Conservation (phyloP, 805 yeast genomes). For the Zygotorulaspora chibaensis region DNA sequence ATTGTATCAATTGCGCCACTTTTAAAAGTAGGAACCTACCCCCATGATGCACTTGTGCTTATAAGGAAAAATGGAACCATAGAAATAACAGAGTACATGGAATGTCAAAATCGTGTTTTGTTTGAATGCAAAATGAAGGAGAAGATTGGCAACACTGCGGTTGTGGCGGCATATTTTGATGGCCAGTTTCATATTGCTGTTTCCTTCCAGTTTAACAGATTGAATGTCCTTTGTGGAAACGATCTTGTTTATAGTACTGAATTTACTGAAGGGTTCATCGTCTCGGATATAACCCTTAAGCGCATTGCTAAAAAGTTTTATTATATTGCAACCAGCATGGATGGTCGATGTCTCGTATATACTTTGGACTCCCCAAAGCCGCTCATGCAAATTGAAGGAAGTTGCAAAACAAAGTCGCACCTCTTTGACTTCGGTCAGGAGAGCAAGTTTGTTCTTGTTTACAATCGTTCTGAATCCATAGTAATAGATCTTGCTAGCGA, state of each 20-base stretch:
- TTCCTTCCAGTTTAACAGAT: conserved; percentile 1
- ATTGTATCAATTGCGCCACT: background rate
- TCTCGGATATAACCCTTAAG: conserved; percentile 5
- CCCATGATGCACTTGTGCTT: background rate
- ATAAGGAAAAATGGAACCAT: conserved; percentile 5
- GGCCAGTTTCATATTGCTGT: conserved; percentile 1
- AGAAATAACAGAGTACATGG: background rate
- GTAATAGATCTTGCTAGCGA: conserved; percentile 1
- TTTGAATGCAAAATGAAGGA: background rate
- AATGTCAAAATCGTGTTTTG: background rate
- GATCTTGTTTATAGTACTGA: background rate
- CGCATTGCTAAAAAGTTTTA: background rate
- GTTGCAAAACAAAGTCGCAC: background rate
- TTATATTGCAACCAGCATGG: conserved; percentile 5
- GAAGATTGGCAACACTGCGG: background rate
- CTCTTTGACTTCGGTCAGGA: conserved; percentile 1
- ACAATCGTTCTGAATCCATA: conserved; percentile 7
- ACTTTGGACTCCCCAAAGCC: background rate
- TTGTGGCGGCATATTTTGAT: conserved; percentile 5
- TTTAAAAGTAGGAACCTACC: background rate
- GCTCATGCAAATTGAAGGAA: conserved; percentile 7
- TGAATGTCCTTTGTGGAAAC: conserved; percentile 2
- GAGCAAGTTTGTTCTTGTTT: conserved; percentile 1
- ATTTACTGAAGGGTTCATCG: conserved; percentile 3
- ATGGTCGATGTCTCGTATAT: conserved; percentile 7